Base-by-base conservation (phyloP, 306 rosid species). In the Elaeagnus macrophylla region DNA sequence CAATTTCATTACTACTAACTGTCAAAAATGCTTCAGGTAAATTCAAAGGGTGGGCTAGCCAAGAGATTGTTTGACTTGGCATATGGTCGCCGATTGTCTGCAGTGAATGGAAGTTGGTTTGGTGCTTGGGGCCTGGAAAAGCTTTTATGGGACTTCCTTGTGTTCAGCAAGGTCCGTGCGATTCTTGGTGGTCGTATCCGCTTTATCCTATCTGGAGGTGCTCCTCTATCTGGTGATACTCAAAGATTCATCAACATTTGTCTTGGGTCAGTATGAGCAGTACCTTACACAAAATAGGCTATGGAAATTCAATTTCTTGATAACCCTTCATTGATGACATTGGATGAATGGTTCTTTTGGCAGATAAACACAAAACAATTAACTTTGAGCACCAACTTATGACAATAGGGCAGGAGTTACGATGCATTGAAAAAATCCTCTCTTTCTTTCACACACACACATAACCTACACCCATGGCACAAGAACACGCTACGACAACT, bases 231-330 rank as follows among this genome's bases (percentile, higher is more conserved):
- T 52, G 68, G 66, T 51, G 94, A 84, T 71, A 78, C 95, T 72
- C 99, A 93, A 73, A 84, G 95, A 78, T 93, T 93, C 80, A 93
- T 93, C 87, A 93, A 87, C 71, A 87, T 93, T 57, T 93, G 99
- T 77, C 79, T 93, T 56, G 87, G 87, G 96, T 93, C 51, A 60
- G 94, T 77, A 48, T 51, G 40, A 15, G 12, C 44, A 13, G 12
- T 56, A 25, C 19, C 48, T 18, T 18, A 7, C 7, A 9, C 12
- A 57, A 43, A 32, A 7, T 9, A 37, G 13, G 37, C 10, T 61
- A 49, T 19, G 58, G 56, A 25, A 47, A 14, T 49, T 17, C 37
- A 39, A 11, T 25, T 18, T 6, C 13, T 12, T 42, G 6, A 15
- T 2, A 36, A 40, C 10, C 6, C 46, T 37, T 39, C 44, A 37